Evolutionary conservation across 495 filamentous ascomycete genomes (phyloP).

Genomic region (Daldinia grandis): DNA sequence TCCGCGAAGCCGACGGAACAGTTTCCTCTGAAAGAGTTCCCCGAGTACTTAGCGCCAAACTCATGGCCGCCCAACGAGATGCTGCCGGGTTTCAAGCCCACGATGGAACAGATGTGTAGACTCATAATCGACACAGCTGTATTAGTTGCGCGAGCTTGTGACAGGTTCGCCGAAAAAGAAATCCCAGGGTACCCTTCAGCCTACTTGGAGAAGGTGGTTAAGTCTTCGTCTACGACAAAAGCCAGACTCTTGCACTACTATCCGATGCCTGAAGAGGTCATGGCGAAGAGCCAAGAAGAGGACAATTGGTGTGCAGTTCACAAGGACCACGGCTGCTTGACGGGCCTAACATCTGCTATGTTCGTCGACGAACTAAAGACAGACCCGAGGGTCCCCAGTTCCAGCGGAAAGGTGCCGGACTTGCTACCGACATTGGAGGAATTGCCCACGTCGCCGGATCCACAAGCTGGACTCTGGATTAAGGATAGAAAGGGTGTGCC

Average conservation of each 20-base stretch:
- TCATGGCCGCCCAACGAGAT: constrained; percentile 78
- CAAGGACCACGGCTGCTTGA: constrained; percentile 91
- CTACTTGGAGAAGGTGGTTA: constrained; percentile 88
- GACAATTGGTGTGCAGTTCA: constrained; percentile 98
- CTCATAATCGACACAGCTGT: constrained; percentile 90
- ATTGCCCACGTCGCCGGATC: constrained; percentile 76
- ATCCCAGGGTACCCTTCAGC: constrained; percentile 76
- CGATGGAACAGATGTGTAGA: constrained; percentile 77
- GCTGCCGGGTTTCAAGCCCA: constrained; percentile 76
- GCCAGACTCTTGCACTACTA: constrained; percentile 95
- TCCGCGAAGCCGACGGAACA: constrained; percentile 65
- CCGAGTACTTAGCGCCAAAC: constrained; percentile 70
- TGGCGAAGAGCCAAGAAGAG: constrained; percentile 56
- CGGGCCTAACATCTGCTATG: constrained; percentile 93
- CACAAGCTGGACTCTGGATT: constrained; percentile 89
- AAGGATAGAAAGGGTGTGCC: constrained; percentile 78
- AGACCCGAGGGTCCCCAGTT: constrained; percentile 50
- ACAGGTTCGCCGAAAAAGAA: constrained; percentile 80
- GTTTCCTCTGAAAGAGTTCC: constrained; percentile 66
- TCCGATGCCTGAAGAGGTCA: constrained; percentile 59
- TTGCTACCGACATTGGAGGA: constrained; percentile 68
- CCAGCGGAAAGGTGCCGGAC: constrained; percentile 43
- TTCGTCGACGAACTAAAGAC: constrained; percentile 82
- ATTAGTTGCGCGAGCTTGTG: constrained; percentile 86
- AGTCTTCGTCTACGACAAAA: constrained; percentile 86